Conservation (phyloP, 1,284 basidiomycete genomes). For the Ustilago trichophora region DNA sequence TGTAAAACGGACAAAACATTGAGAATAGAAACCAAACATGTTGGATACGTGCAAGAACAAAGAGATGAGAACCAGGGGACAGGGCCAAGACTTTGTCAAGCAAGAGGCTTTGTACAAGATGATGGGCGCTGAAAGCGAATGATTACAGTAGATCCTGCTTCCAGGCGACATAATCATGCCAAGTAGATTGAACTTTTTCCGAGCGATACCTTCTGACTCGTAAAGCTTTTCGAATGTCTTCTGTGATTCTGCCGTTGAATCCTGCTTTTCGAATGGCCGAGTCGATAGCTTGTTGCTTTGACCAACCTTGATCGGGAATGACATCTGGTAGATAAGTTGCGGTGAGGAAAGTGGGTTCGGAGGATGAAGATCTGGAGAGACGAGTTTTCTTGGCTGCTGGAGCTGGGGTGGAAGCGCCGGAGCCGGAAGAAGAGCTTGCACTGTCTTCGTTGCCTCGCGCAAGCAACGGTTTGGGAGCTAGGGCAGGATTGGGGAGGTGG, state of each 20-base stretch:
- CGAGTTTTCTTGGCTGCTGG: conserved; percentile 13
- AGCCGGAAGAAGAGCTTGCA: conserved; percentile 74
- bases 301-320: conserved; percentile 91
- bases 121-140: too few species aligned
- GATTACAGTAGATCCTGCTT: too few species aligned
- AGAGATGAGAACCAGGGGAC: too few species aligned
- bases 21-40: too few species aligned
- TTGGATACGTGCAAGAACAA: too few species aligned
- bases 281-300: conserved; percentile 84
- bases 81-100: too few species aligned
- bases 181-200: conserved; percentile 76
- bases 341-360: conserved; percentile 72
- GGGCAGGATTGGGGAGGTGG: conserved; percentile 80
- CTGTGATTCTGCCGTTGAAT: conserved; percentile 79
- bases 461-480: conserved; percentile 69
- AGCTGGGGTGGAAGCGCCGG: conserved; percentile 60
- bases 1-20: too few species aligned
- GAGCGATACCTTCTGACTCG: conserved; percentile 86
- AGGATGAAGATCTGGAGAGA: neutral
- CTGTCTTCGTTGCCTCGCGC: conserved; percentile 54
- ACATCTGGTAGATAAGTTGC: conserved; percentile 95
- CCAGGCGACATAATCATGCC: conserved; percentile 73
- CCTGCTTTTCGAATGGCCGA: conserved; percentile 92
- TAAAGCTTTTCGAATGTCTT: conserved; percentile 80
- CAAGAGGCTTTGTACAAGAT: too few species aligned